phyloP scores from a whole-genome alignment of 202 grass and related monocot genomes.

The Alloteropsis angusta region DNA sequence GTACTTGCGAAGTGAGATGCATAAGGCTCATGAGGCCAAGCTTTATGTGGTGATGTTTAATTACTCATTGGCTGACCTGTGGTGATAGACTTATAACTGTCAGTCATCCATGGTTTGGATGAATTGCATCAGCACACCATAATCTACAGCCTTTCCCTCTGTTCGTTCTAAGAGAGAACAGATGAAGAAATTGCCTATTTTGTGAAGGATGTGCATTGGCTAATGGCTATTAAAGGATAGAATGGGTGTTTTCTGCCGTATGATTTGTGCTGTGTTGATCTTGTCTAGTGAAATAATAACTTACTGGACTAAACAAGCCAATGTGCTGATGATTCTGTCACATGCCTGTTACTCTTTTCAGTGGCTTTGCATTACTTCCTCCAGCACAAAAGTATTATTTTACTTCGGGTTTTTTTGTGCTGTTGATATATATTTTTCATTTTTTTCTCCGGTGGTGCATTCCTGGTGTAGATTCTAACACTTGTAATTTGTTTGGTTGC shows the following conservation, averaged over 20 bases:
- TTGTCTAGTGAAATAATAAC: background rate
- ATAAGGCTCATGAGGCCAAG: background rate
- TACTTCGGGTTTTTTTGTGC: background rate
- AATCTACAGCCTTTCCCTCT: background rate
- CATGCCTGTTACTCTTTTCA: background rate
- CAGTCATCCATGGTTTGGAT: background rate
- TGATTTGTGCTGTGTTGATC: background rate
- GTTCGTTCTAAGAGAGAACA: background rate
- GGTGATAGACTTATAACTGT: background rate
- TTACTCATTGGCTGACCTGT: background rate
- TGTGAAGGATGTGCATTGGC: background rate
- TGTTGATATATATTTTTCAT: background rate
- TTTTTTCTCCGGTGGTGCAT: background rate
- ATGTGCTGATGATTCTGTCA: background rate
- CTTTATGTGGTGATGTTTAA: background rate
- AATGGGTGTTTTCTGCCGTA: background rate
- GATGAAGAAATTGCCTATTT: background rate
- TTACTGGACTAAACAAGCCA: background rate
- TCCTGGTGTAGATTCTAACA: conserved; percentile 16
- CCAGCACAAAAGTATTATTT: background rate
- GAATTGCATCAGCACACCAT: background rate
- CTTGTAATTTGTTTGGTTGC: conserved; percentile 21
- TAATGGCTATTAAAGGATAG: background rate
- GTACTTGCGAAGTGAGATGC: background rate
- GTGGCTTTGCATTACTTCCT: background rate